phyloP scores from a whole-genome alignment of 2,329 filamentous ascomycete species.

The Ciborinia camelliae region DNA sequence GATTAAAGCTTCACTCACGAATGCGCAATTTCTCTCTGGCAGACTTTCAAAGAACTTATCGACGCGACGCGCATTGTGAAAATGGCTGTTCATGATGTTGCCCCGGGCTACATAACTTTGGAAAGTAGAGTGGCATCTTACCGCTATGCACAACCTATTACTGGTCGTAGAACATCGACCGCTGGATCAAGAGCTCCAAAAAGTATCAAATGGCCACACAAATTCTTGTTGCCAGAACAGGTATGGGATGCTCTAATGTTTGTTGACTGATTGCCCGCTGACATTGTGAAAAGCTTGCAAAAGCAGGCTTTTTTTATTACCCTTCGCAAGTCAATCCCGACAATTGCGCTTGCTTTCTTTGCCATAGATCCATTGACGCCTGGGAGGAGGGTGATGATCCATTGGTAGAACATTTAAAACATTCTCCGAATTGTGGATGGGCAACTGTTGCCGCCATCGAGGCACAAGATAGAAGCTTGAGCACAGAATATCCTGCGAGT shows the following conservation, averaged over 20 bases:
- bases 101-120: slow-evolving; percentile 57
- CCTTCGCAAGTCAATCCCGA: slow-evolving; percentile 73
- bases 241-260: slow-evolving; percentile 43
- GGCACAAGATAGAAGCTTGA: slow-evolving; percentile 58
- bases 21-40: too few relatives aligned
- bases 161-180: slow-evolving; percentile 68
- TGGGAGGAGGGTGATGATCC: slow-evolving; percentile 90
- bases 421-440: slow-evolving; percentile 82
- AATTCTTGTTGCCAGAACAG: slow-evolving; percentile 59
- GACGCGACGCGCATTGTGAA: slow-evolving; percentile 20
- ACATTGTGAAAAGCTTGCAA: slow-evolving; percentile 63
- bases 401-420: slow-evolving; percentile 77
- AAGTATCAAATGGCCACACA: slow-evolving; percentile 73
- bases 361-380: slow-evolving; percentile 77
- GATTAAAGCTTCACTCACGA: background rate
- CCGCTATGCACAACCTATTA: slow-evolving; percentile 56
- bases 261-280: background rate
- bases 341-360: slow-evolving; percentile 88
- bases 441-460: slow-evolving; percentile 68
- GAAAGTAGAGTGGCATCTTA: slow-evolving; percentile 82
- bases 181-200: slow-evolving; percentile 57
- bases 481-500: slow-evolving; percentile 69
- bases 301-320: slow-evolving; percentile 86
- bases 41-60: background rate
- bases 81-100: slow-evolving; percentile 32